Conservation (phyloP, 805 yeast species). For the Candida tammaniensis region DNA sequence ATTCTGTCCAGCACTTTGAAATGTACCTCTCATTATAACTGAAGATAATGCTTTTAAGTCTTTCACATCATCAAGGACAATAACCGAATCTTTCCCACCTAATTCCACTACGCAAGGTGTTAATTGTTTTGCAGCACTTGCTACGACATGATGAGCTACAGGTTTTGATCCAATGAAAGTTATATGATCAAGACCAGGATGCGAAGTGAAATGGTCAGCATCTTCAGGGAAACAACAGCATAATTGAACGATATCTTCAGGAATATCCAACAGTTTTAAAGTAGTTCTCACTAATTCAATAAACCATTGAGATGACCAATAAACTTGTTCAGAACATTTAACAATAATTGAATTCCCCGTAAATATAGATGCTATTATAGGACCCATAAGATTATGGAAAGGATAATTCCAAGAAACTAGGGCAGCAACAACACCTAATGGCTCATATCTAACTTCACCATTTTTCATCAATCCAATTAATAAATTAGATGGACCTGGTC, state of each 20-base stretch:
- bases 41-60: conserved; percentile 57
- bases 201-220: conserved; percentile 83
- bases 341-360: conserved; percentile 90
- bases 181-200: conserved; percentile 78
- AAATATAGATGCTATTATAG: conserved; percentile 82
- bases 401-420: conserved; percentile 98
- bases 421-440: conserved; percentile 85
- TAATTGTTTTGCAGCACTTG: conserved; percentile 78
- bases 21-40: conserved; percentile 88
- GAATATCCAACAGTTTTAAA: conserved; percentile 67
- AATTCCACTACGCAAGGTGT: conserved; percentile 95
- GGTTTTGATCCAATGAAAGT: conserved; percentile 96
- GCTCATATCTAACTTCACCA: conserved; percentile 93
- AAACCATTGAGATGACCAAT: conserved; percentile 88
- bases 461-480: conserved; percentile 80
- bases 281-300: conserved; percentile 69
- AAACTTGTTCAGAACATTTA: conserved; percentile 94
- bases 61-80: conserved; percentile 78
- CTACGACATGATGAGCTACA: conserved; percentile 84
- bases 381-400: conserved; percentile 90
- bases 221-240: conserved; percentile 86
- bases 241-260: conserved; percentile 82
- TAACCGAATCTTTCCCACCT: conserved; percentile 94
- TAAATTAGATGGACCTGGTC: conserved; percentile 86
- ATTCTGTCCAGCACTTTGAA: conserved; percentile 97